These are phyloP conservation scores for Aphanomyces euteiches DNA, from an alignment of 352 stramenopile species.

Conservation along the genomic window DNA sequence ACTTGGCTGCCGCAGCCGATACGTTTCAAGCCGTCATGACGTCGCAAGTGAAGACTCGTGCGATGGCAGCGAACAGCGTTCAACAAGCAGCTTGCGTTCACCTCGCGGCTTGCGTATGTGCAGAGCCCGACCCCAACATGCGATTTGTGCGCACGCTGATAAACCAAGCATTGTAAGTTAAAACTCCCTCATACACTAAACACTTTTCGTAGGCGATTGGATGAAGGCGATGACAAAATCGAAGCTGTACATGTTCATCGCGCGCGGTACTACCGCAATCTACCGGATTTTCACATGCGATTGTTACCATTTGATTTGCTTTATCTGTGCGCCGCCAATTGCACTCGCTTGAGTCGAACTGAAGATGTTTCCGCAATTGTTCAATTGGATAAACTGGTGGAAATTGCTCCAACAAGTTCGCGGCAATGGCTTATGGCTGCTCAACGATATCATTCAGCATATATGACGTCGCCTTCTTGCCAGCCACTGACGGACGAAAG, in stretches of 20 bases:
- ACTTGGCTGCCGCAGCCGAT: background rate
- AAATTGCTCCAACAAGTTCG: background rate
- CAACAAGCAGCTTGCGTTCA: slow-evolving; percentile 9
- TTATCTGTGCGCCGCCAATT: background rate
- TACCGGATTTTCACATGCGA: background rate
- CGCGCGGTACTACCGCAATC: slow-evolving; percentile 1
- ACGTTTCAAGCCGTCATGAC: background rate
- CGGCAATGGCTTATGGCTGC: too few species aligned
- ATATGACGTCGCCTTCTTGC: background rate
- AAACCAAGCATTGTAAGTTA: background rate
- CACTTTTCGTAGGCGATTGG: slow-evolving; percentile 1
- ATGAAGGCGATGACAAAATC: background rate
- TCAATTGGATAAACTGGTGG: background rate
- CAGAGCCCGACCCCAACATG: background rate
- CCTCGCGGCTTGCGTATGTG: slow-evolving; percentile 2
- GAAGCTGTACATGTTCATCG: background rate
- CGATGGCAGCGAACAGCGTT: background rate
- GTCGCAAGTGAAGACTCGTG: background rate
- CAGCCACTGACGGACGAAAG: too few species aligned
- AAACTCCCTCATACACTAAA: background rate
- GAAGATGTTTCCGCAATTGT: background rate
- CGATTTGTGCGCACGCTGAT: slow-evolving; percentile 15
- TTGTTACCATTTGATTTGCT: slow-evolving; percentile 18
- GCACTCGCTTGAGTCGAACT: background rate
- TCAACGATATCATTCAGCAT: too few species aligned